Evolutionary conservation across 2,329 filamentous ascomycete species (phyloP).

Genomic region (Drechslerella coelobrocha): DNA sequence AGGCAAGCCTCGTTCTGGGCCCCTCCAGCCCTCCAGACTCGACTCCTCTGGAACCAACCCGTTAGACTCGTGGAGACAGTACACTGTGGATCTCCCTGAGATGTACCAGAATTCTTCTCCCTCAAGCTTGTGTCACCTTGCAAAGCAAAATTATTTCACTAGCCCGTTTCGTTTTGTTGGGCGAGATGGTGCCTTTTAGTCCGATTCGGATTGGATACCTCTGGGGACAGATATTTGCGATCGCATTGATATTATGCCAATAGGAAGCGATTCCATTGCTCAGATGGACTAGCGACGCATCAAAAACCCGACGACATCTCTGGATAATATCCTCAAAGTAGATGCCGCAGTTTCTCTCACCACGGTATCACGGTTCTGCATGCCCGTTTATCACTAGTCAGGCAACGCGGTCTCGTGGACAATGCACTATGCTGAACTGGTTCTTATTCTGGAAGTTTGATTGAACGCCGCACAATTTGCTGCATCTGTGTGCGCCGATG

Average conservation of each 20-base stretch:
- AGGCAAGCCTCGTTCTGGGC: background rate
- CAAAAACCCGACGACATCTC: too few relatives aligned
- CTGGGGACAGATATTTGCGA: background rate
- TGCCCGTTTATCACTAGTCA: background rate
- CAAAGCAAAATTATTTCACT: background rate
- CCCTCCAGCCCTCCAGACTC: slow-evolving; percentile 2
- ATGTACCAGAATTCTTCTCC: background rate
- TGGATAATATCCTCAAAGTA: background rate
- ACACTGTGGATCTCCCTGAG: background rate
- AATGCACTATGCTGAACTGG: background rate
- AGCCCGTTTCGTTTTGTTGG: background rate
- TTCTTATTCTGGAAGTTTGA: slow-evolving; percentile 30
- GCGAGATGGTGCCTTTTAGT: background rate
- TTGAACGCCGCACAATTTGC: slow-evolving; percentile 25
- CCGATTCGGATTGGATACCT: background rate
- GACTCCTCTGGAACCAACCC: background rate
- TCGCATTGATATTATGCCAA: background rate
- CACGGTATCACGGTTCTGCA: slow-evolving; percentile 14
- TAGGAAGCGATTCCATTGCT: too few relatives aligned
- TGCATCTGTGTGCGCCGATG: slow-evolving; percentile 24
- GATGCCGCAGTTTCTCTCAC: background rate
- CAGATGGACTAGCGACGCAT: too few relatives aligned
- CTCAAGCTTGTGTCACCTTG: background rate
- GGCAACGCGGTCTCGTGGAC: background rate
- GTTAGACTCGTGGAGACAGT: background rate